Evolutionary conservation across 1,139 yeast genomes (phyloP).

Genomic region (Scheffersomyces stambukii): DNA sequence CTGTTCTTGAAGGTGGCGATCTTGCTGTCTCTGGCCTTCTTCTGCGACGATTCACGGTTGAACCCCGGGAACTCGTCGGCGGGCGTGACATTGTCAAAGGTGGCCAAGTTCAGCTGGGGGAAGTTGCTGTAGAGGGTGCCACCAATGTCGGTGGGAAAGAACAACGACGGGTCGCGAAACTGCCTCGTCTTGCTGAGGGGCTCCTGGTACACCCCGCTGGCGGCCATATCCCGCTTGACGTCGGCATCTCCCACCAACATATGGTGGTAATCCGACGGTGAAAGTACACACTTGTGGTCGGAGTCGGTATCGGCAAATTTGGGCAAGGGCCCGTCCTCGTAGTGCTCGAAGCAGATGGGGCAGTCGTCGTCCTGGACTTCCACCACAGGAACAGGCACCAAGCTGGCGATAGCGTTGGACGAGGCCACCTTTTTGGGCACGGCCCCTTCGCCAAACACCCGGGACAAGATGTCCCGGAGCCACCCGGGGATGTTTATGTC

Average conservation of each 20-base stretch:
- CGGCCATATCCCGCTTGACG: too few species aligned
- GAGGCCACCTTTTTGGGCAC: constrained; percentile 30
- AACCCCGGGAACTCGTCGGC: constrained; percentile 34
- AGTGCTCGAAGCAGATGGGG: constrained; percentile 42
- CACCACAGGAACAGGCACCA: constrained; percentile 22
- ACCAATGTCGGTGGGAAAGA: constrained; percentile 34
- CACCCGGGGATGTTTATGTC: constrained; percentile 28
- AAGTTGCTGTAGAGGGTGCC: constrained; percentile 28
- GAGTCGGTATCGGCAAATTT: background rate
- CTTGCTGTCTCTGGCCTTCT: constrained; percentile 11
- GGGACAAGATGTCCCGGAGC: constrained; percentile 36
- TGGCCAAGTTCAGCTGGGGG: constrained; percentile 28
- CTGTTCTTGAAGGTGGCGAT: constrained; percentile 14
- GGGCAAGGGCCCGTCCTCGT: constrained; percentile 14
- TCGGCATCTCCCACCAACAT: too few species aligned
- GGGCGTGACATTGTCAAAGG: constrained; percentile 18
- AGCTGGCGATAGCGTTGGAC: constrained; percentile 36
- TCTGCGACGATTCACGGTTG: constrained; percentile 4
- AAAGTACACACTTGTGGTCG: background rate
- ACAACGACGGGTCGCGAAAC: constrained; percentile 37
- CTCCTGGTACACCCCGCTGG: too few species aligned
- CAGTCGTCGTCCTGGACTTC: constrained; percentile 26
- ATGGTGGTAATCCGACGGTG: background rate
- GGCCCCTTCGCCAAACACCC: constrained; percentile 32
- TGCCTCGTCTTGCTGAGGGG: constrained; percentile 5